These are phyloP conservation scores for Dioszegia aurantiaca DNA, from an alignment of 768 basidiomycete species.

Conservation along the genomic window DNA sequence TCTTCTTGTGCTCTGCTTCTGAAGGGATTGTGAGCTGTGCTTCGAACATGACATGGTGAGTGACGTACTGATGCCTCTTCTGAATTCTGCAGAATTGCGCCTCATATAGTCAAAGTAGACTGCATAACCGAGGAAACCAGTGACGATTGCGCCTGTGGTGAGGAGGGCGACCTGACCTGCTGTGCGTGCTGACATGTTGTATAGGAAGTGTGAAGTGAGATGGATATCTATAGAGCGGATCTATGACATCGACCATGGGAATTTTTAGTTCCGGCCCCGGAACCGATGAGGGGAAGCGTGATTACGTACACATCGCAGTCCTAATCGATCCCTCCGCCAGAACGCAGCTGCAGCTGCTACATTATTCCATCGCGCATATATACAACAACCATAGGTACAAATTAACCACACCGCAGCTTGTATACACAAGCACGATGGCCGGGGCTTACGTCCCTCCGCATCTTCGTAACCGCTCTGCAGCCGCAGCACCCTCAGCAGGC, in stretches of 20 bases:
- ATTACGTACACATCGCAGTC: too few relatives aligned
- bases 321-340: too few relatives aligned
- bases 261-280: not conserved
- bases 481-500: slow-evolving; percentile 6
- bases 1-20: slow-evolving; percentile 92
- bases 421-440: not conserved
- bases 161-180: slow-evolving; percentile 32
- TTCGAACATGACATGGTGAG: not conserved
- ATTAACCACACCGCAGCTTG: not conserved
- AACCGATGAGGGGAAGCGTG: too few relatives aligned
- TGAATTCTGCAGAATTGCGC: slow-evolving; percentile 79
- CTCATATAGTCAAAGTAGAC: slow-evolving; percentile 94
- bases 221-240: not conserved
- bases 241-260: not conserved
- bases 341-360: too few relatives aligned
- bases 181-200: slow-evolving; percentile 26
- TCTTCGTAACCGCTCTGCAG: slow-evolving; percentile 27
- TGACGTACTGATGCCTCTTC: slow-evolving; percentile 76
- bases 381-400: not conserved
- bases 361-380: too few relatives aligned
- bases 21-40: slow-evolving; percentile 8
- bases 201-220: too few relatives aligned
- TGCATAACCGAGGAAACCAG: slow-evolving; percentile 66
- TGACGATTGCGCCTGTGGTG: slow-evolving; percentile 43
- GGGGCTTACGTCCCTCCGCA: slow-evolving; percentile 39